A percentile compares a stretch with the other conserved stretches of the same genome.
Evolutionary conservation across 352 stramenopile genomes (phyloP).

Genomic region (Pythium vanterpoolii): DNA sequence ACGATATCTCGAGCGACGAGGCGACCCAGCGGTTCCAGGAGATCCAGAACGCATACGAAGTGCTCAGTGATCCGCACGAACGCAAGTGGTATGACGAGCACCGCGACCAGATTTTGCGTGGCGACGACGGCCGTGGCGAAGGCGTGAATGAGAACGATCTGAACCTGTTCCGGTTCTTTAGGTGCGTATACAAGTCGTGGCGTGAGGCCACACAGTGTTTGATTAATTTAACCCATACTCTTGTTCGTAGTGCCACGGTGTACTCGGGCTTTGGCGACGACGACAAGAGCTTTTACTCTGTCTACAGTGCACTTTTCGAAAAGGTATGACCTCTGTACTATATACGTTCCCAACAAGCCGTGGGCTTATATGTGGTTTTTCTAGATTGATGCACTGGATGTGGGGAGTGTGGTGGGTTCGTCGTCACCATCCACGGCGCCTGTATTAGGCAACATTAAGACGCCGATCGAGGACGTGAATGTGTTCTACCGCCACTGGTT

Average conservation of each 20-base stretch:
- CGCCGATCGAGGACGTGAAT: constrained; percentile 50
- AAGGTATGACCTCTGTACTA: constrained; percentile 30
- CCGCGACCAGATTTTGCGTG: constrained; percentile 81
- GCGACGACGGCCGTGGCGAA: constrained; percentile 38
- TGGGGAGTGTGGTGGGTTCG: constrained; percentile 22
- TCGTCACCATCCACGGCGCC: constrained; percentile 30
- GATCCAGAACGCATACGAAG: constrained; percentile 85
- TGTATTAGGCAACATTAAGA: constrained; percentile 38
- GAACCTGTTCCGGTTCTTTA: constrained; percentile 82
- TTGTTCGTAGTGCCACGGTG: constrained; percentile 39
- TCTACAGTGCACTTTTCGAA: constrained; percentile 69
- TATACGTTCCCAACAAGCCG: background rate
- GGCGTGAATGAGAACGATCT: constrained; percentile 42
- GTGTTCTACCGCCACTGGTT: constrained; percentile 81
- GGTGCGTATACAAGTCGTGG: constrained; percentile 21
- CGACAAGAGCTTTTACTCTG: constrained; percentile 69
- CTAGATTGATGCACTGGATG: constrained; percentile 75
- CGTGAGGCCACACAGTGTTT: background rate
- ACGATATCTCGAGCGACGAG: constrained; percentile 66
- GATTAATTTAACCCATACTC: constrained; percentile 9
- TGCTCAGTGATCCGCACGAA: constrained; percentile 81
- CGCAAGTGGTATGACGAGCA: constrained; percentile 90
- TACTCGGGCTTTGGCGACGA: constrained; percentile 80
- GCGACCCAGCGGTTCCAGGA: constrained; percentile 80
- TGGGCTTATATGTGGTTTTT: background rate